phyloP scores from a whole-genome alignment of 2,329 filamentous ascomycete genomes.

The Bisporella sp. region DNA sequence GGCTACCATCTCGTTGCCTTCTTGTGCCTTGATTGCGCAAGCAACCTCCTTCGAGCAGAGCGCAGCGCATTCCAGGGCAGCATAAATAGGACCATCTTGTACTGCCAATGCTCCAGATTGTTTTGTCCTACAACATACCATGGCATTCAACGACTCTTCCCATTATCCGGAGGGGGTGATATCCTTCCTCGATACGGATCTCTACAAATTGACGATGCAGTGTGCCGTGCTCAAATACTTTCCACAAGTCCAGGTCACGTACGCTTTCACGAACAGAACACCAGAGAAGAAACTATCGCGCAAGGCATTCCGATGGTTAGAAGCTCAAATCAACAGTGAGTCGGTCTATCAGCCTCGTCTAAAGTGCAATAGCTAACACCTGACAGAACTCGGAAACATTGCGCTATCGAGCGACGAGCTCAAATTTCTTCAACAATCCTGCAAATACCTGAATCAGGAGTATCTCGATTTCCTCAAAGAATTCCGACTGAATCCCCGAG shows the following conservation, averaged over 20 bases:
- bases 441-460: conserved; percentile 68
- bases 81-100: too few species aligned
- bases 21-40: too few species aligned
- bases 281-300: conserved; percentile 86
- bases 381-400: conserved; percentile 71
- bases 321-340: conserved; percentile 73
- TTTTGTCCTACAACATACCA: conserved; percentile 20
- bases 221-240: conserved; percentile 93
- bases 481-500: conserved; percentile 73
- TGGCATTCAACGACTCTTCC: conserved; percentile 61
- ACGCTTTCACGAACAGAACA: conserved; percentile 92
- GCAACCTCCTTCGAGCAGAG: too few species aligned
- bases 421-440: conserved; percentile 68
- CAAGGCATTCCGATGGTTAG: conserved; percentile 77
- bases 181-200: conserved; percentile 73
- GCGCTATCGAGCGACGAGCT: conserved; percentile 73
- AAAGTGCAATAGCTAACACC: conserved; percentile 19
- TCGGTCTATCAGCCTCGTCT: conserved; percentile 7
- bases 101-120: too few species aligned
- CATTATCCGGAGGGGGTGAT: conserved; percentile 69
- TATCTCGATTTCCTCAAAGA: conserved; percentile 78
- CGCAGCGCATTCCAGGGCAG: too few species aligned
- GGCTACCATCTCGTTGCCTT: too few species aligned
- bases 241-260: conserved; percentile 73
- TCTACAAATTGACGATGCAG: conserved; percentile 98